A percentile compares a stretch with the other conserved stretches of the same genome.
Evolutionary conservation across 2,329 filamentous ascomycete species (phyloP).

Genomic region (Penicillium nordicum): DNA sequence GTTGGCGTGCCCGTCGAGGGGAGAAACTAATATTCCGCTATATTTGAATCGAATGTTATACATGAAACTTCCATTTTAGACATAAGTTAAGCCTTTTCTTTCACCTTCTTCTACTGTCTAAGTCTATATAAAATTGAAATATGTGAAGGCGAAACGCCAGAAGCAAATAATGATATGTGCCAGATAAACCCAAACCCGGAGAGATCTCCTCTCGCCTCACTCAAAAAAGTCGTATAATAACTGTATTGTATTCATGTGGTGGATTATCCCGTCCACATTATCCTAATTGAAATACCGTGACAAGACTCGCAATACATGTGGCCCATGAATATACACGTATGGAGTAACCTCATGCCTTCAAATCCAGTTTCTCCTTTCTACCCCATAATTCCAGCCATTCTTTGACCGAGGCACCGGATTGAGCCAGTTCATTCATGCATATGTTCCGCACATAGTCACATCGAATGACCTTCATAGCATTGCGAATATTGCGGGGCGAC

Average conservation of each 20-base stretch:
- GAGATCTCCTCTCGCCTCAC: too few species aligned
- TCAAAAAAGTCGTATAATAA: too few species aligned
- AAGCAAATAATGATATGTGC: background rate
- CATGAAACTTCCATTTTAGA: too few species aligned
- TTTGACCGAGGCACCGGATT: background rate
- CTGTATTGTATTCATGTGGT: too few species aligned
- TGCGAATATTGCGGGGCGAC: background rate
- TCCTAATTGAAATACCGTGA: too few species aligned
- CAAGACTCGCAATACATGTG: too few species aligned
- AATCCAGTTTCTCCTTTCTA: background rate
- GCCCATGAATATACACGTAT: background rate
- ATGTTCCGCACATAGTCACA: background rate
- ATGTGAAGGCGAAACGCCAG: background rate
- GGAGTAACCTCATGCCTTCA: background rate
- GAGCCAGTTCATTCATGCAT: background rate
- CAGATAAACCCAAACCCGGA: too few species aligned
- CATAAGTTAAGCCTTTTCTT: too few species aligned
- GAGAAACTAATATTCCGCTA: conserved; percentile 30
- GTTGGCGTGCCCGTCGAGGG: conserved; percentile 25
- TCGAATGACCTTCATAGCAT: background rate
- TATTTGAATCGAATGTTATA: conserved; percentile 7
- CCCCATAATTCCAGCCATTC: background rate
- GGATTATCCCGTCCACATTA: too few species aligned
- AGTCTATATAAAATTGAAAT: background rate
- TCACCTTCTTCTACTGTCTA: too few species aligned